A percentile compares a stretch with the other conserved stretches of the same genome.
phyloP scores from a whole-genome alignment of 2,329 filamentous ascomycete genomes.

The Didymosphaeria variabile region DNA sequence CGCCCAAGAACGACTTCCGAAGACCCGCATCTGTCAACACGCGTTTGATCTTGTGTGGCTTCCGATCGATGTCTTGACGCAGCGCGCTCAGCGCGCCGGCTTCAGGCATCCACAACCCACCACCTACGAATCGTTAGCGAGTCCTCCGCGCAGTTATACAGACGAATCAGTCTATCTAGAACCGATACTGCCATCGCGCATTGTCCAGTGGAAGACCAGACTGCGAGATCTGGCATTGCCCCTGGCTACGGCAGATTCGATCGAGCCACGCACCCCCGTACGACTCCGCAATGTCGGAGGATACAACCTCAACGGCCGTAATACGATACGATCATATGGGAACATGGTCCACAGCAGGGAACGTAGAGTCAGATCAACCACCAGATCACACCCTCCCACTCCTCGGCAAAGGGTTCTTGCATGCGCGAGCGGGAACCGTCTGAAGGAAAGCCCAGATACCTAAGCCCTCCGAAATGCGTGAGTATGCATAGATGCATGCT shows the following conservation, averaged over 20 bases:
- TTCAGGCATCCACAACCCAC: conserved; percentile 84
- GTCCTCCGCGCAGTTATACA: background rate
- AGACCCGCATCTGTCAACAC: conserved; percentile 70
- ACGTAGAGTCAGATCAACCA: background rate
- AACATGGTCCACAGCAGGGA: background rate
- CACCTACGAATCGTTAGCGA: conserved; percentile 60
- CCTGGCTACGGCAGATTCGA: background rate
- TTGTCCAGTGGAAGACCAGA: background rate
- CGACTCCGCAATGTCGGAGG: background rate
- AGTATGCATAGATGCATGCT: background rate
- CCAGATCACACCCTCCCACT: background rate
- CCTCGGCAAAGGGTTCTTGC: background rate
- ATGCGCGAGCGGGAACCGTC: background rate
- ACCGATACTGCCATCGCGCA: background rate
- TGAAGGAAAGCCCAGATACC: background rate
- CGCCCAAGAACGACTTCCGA: conserved; percentile 71
- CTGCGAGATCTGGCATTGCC: background rate
- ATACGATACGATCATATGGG: background rate
- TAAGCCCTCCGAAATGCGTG: background rate
- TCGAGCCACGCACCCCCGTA: background rate
- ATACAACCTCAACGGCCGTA: background rate
- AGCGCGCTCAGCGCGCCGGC: conserved; percentile 70
- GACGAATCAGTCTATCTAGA: background rate
- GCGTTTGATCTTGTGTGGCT: conserved; percentile 73
- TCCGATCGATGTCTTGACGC: conserved; percentile 77